Conservation (phyloP, 306 rosid genomes). For the Sicyos baderoa region DNA sequence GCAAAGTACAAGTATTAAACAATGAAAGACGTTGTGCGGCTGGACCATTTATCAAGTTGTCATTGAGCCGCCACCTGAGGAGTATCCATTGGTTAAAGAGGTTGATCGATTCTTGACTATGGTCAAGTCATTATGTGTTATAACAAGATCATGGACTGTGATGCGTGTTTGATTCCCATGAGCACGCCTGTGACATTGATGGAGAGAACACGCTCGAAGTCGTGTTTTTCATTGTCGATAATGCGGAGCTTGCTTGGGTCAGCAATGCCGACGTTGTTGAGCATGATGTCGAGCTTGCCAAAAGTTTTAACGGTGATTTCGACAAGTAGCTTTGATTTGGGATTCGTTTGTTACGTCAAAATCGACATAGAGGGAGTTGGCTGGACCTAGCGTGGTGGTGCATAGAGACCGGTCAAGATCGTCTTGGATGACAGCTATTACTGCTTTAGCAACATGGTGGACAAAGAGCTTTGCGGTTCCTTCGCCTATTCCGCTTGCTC, state of each 20-base stretch:
- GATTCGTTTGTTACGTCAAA: constrained; percentile 67
- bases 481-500: constrained; percentile 78
- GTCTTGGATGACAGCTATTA: constrained; percentile 70
- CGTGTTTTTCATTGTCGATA: constrained; percentile 44
- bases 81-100: no score
- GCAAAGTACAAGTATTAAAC: no score
- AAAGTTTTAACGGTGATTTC: constrained; percentile 25
- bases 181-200: constrained; percentile 59
- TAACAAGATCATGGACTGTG: constrained; percentile 66
- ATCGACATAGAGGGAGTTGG: constrained; percentile 33
- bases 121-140: no score
- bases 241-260: constrained; percentile 42
- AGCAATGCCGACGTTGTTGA: constrained; percentile 65
- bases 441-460: constrained; percentile 54
- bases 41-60: no score
- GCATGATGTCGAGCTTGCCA: constrained; percentile 71
- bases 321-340: constrained; percentile 41
- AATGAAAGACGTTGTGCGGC: no score
- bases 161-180: constrained; percentile 65
- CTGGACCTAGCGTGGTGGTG: constrained; percentile 32
- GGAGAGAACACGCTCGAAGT: constrained; percentile 59
- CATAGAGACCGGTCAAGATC: constrained; percentile 36
- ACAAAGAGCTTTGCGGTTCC: constrained; percentile 50
- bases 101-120: no score
- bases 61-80: no score